These are phyloP conservation scores for Saccharum officinarum DNA, from an alignment of 176 grass and related monocot genomes.

Conservation along the genomic window DNA sequence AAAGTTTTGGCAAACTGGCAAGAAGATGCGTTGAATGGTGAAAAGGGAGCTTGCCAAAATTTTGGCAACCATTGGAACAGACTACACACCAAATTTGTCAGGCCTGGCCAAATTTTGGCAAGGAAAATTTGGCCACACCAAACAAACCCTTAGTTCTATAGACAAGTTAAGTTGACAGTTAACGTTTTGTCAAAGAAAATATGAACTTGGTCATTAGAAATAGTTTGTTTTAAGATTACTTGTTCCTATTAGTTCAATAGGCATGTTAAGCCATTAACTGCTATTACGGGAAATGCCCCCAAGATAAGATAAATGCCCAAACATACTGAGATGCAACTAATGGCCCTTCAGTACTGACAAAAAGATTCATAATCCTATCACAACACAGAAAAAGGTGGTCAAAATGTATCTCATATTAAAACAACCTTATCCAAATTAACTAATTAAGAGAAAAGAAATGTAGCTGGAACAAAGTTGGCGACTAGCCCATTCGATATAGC, in stretches of 20 bases:
- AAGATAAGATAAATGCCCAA: slow-evolving; percentile 3
- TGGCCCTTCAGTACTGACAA: not conserved
- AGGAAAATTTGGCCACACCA: not conserved
- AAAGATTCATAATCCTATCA: not conserved
- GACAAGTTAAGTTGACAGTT: not conserved
- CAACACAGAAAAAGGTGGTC: not conserved
- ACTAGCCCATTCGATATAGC: slow-evolving; percentile 9
- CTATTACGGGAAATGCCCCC: not conserved
- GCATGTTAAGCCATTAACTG: not conserved
- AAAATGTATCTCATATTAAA: not conserved
- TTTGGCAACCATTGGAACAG: not conserved
- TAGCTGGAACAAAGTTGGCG: not conserved
- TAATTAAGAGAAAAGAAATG: not conserved
- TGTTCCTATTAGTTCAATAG: not conserved
- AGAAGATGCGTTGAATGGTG: not conserved
- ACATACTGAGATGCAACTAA: not conserved
- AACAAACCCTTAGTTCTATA: not conserved
- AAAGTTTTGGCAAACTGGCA: not conserved
- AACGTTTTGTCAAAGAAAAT: not conserved
- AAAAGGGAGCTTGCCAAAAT: not conserved
- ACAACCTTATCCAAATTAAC: slow-evolving; percentile 1
- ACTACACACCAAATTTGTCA: not conserved
- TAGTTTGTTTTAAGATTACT: not conserved
- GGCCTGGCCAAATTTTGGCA: not conserved
- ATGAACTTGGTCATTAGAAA: not conserved